Conservation (phyloP, 371 early-diverging fungal species). For the Rhizopus arrhizus region DNA sequence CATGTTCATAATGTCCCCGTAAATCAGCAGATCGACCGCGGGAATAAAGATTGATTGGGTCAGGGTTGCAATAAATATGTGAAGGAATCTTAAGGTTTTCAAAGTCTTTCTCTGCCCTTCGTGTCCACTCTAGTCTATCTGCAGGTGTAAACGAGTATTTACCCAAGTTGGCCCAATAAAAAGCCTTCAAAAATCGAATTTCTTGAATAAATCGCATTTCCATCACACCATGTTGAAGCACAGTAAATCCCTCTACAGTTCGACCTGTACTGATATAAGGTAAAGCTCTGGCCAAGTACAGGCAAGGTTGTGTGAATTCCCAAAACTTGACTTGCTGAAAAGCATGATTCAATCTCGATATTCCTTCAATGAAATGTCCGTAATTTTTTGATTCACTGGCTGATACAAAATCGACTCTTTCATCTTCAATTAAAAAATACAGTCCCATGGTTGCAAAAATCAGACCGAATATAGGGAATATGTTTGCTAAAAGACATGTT, state of each 20-base stretch:
- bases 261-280: conserved; percentile 53
- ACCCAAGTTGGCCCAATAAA: conserved; percentile 49
- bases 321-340: conserved; percentile 53
- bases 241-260: conserved; percentile 49
- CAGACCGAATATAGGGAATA: conserved; percentile 48
- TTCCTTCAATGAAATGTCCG: conserved; percentile 38
- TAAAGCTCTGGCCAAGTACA: conserved; percentile 48
- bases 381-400: conserved; percentile 33
- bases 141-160: conserved; percentile 47
- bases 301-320: conserved; percentile 52
- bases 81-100: conserved; percentile 37
- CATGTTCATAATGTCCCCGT: neutral
- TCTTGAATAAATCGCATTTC: conserved; percentile 54
- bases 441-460: conserved; percentile 50
- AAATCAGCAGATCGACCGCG: conserved; percentile 29
- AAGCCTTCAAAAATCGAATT: conserved; percentile 48
- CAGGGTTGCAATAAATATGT: conserved; percentile 46
- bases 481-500: conserved; percentile 29
- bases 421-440: conserved; percentile 43
- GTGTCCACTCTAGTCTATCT: conserved; percentile 51
- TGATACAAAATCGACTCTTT: conserved; percentile 31
- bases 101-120: conserved; percentile 36
- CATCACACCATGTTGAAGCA: conserved; percentile 42
- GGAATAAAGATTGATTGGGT: conserved; percentile 36
- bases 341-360: conserved; percentile 43